Percentiles rank a stretch among this genome's conserved stretches.
Evolutionary conservation across 2,329 filamentous ascomycete genomes (phyloP).

Genomic region (Fusarium pilosicola): DNA sequence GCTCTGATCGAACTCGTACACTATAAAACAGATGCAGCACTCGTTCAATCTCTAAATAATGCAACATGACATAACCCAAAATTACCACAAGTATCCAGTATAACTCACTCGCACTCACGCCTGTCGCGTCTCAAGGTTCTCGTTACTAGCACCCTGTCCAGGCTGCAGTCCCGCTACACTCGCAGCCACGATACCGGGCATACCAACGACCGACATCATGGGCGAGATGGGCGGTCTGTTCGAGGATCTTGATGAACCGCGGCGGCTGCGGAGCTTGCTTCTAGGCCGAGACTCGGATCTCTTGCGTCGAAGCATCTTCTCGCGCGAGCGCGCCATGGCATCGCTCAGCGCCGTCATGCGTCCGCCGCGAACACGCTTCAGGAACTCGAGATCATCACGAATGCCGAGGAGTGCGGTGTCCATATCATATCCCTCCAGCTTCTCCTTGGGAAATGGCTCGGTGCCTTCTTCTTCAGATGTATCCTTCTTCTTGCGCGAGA

Average conservation of each 20-base stretch:
- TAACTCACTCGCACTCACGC: not conserved
- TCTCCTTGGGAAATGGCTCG: constrained; percentile 2
- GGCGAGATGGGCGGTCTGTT: constrained; percentile 35
- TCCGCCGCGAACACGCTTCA: constrained; percentile 29
- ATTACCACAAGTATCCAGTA: not conserved
- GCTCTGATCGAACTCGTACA: constrained; percentile 29
- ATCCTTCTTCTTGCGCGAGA: constrained; percentile 31
- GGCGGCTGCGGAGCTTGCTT: constrained; percentile 30
- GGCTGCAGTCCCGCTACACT: constrained; percentile 29
- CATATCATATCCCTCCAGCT: constrained; percentile 32
- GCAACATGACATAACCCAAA: not conserved
- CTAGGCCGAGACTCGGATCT: constrained; percentile 32
- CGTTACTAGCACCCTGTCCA: constrained; percentile 6
- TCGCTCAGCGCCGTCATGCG: constrained; percentile 34
- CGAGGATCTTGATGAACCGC: constrained; percentile 32
- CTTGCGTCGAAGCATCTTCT: constrained; percentile 33
- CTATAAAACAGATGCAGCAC: constrained; percentile 3
- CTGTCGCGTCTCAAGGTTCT: constrained; percentile 17
- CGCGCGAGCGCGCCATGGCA: constrained; percentile 27
- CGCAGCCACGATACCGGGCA: constrained; percentile 36
- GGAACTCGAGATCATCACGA: constrained; percentile 33
- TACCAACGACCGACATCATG: constrained; percentile 37
- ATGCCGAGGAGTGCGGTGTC: constrained; percentile 32
- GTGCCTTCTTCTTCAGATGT: constrained; percentile 17
- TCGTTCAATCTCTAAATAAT: constrained; percentile 22